A percentile compares a stretch with the other conserved stretches of the same genome.
Conservation (phyloP, 208 protist genomes). For the Endotrypanum monterogeii region DNA sequence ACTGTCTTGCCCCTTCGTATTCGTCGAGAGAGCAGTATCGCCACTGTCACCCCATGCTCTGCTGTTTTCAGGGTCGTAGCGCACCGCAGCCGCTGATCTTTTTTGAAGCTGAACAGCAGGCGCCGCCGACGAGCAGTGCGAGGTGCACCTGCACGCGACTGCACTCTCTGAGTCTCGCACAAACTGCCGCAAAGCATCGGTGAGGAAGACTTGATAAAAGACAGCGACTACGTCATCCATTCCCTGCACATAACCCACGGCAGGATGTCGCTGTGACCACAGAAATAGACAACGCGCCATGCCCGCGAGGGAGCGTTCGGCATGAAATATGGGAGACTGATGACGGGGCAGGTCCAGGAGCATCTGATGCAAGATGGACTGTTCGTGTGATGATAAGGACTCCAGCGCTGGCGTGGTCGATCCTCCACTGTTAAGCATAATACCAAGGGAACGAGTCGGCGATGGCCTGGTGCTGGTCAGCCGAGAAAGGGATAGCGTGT, state of each 20-base stretch:
- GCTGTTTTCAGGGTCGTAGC: neutral
- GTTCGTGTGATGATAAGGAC: conserved; percentile 52
- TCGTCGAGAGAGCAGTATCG: neutral
- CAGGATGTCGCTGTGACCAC: conserved; percentile 93
- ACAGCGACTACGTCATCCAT: conserved; percentile 95
- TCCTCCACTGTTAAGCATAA: neutral
- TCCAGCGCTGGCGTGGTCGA: neutral
- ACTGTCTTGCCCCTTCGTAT: neutral
- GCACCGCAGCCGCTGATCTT: neutral
- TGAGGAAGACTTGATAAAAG: conserved; percentile 92
- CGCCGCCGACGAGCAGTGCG: neutral
- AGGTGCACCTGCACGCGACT: neutral
- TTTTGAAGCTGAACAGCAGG: neutral
- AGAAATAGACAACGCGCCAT: conserved; percentile 93
- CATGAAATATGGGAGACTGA: conserved; percentile 61
- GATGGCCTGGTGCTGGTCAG: neutral
- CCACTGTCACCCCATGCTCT: neutral
- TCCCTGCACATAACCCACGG: conserved; percentile 95
- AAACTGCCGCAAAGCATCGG: conserved; percentile 50
- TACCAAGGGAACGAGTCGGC: neutral
- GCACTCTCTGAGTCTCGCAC: conserved; percentile 4
- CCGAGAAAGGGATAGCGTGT: neutral
- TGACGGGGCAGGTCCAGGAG: conserved; percentile 81
- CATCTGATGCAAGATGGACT: conserved; percentile 67
- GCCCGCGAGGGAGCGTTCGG: conserved; percentile 32